Base-by-base conservation (phyloP, 352 stramenopile species). In the Phytophthora aleatoria region DNA sequence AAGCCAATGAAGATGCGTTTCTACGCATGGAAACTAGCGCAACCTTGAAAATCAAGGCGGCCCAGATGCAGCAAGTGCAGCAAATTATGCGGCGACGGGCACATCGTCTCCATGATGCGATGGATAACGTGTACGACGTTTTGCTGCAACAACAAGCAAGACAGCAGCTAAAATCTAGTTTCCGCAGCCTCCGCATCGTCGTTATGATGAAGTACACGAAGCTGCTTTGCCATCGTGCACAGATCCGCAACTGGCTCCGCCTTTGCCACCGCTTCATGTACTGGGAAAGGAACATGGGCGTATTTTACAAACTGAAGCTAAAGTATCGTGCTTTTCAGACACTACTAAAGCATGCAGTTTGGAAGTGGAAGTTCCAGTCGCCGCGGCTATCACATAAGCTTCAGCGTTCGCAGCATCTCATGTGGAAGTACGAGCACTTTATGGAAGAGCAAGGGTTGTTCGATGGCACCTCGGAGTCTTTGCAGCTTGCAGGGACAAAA, bases 221-320 rank as follows among this genome's bases (percentile, higher is more conserved):
- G 12, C 12, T 75, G 31, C 57, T 89, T 9, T 86, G 79, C 36
- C 70, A 75, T 51, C 73, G 77, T 16, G 60, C 73, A 0, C 70
- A 89, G 49, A 58, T 90, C 2, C 75, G 81, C 12, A 90, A 90
- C 41, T 90, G 79, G 79, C 52, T 90, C 28, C 77, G 81, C 1
- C 50, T 90, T 9, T 88, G 79, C 10, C 58, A 74, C 13, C 78
- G 81, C 8, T 87, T 85, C 51, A 57, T 67, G 13, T 87, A 76
- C 43, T 90, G 79, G 79, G 57, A 85, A 15, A 60, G 61, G 13
- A 65, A 84, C 51, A 83, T 87, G 42, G 31, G 50, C 12, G 42
- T 33, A 16, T 83, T 85, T 48, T 74, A 78, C 39, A 53, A 59
- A 4, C 50, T 66, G 3, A 87, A 82, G 38, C 31, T 69, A 7